Evolutionary conservation across 495 filamentous ascomycete genomes (phyloP).

Genomic region (Jackrogersella multiformis): DNA sequence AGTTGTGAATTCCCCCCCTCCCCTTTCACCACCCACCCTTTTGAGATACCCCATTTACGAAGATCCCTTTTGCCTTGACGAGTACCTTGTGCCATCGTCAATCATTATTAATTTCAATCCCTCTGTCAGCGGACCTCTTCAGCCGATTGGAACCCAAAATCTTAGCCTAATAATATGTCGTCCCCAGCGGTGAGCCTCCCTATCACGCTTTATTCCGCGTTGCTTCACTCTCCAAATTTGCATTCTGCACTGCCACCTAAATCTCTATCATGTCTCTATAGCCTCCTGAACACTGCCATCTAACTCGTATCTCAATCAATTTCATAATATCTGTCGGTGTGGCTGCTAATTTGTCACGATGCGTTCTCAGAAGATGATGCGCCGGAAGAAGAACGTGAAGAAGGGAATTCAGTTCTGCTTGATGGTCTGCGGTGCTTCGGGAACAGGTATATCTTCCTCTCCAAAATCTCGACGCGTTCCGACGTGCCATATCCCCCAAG

Average conservation of each 20-base stretch:
- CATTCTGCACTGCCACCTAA: not conserved
- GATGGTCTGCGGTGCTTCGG: constrained; percentile 99
- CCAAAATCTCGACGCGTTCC: constrained; percentile 26
- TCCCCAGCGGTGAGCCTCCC: constrained; percentile 51
- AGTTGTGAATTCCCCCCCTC: constrained; percentile 32
- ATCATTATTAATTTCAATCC: constrained; percentile 43
- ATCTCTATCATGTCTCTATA: constrained; percentile 13
- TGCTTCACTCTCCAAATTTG: constrained; percentile 23
- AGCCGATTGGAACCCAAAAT: constrained; percentile 37
- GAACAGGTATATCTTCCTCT: constrained; percentile 77
- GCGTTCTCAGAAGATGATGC: constrained; percentile 83
- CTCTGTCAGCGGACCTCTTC: constrained; percentile 35
- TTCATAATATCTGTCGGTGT: constrained; percentile 14
- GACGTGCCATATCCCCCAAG: constrained; percentile 8
- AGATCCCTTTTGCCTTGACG: constrained; percentile 40
- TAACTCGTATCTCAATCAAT: constrained; percentile 15
- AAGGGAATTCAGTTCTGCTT: constrained; percentile 99
- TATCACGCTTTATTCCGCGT: constrained; percentile 44
- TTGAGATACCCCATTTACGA: constrained; percentile 43
- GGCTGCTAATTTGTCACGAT: constrained; percentile 50
- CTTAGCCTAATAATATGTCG: constrained; percentile 51
- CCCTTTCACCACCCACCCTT: constrained; percentile 17
- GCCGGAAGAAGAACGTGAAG: constrained; percentile 99
- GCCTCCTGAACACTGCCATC: constrained; percentile 1
- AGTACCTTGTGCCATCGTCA: constrained; percentile 21